Conservation (phyloP, 208 protist species). For the Wallacemonas sp. region DNA sequence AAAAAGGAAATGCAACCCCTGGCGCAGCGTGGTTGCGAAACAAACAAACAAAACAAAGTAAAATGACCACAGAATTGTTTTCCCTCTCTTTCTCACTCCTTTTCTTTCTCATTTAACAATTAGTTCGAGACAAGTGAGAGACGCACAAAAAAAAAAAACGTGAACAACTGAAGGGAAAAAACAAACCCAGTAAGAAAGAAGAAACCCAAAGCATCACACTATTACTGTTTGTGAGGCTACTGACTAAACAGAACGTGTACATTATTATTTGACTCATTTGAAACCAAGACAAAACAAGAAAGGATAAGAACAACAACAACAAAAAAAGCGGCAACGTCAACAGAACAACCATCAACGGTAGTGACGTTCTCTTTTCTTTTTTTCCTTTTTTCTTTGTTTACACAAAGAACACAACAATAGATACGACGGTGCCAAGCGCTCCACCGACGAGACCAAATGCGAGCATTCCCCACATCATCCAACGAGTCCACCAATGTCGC, state of each 20-base stretch:
- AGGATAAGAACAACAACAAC: not conserved
- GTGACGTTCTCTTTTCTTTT: not conserved
- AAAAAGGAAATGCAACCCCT: too few species aligned
- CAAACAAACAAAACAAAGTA: constrained; percentile 1
- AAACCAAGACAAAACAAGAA: not conserved
- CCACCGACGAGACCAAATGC: constrained; percentile 37
- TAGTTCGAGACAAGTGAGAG: not conserved
- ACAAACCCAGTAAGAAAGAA: not conserved
- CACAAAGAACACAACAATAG: constrained; percentile 26
- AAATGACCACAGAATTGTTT: not conserved
- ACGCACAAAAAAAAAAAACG: not conserved
- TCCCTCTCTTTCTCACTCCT: not conserved
- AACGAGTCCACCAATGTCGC: constrained; percentile 18
- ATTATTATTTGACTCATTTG: too few species aligned
- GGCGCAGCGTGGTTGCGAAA: too few species aligned
- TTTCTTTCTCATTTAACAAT: not conserved
- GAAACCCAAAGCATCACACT: too few species aligned
- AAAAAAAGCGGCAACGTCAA: too few species aligned
- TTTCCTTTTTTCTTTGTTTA: constrained; percentile 4
- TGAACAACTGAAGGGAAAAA: not conserved
- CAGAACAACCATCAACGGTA: too few species aligned
- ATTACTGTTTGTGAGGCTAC: too few species aligned
- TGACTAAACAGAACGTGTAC: too few species aligned
- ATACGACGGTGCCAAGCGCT: constrained; percentile 43
- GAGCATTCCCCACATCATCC: constrained; percentile 45